These are phyloP conservation scores for Micromonas pusilla DNA, from an alignment of 139 green algal genomes.

Conservation along the genomic window DNA sequence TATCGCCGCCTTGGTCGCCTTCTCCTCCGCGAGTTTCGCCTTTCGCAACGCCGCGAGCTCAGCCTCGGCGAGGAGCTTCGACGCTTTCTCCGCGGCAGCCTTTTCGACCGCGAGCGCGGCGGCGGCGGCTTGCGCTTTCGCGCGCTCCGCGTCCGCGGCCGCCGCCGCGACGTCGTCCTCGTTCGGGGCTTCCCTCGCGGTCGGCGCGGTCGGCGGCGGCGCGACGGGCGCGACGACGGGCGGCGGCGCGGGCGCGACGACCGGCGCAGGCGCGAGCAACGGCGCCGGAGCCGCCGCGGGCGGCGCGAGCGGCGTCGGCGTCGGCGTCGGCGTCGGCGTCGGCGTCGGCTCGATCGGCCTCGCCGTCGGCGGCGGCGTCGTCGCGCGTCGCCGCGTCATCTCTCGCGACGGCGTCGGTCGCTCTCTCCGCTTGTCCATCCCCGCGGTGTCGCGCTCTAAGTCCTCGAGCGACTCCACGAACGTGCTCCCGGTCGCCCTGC, in stretches of 20 bases:
- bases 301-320: not conserved
- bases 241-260: not conserved
- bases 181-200: not conserved
- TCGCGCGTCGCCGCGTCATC: not conserved
- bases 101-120: not conserved
- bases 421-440: too few relatives aligned
- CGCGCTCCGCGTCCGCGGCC: not conserved
- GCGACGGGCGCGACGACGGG: not conserved
- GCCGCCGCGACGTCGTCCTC: not conserved
- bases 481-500: too few relatives aligned
- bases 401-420: not conserved
- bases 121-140: not conserved
- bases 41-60: too few relatives aligned
- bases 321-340: not conserved
- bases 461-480: too few relatives aligned
- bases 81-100: not conserved
- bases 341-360: too few relatives aligned
- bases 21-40: not conserved
- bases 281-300: too few relatives aligned
- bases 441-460: too few relatives aligned
- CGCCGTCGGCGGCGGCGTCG: too few relatives aligned
- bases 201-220: not conserved
- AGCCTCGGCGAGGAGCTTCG: too few relatives aligned
- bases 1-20: not conserved
- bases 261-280: too few relatives aligned